Evolutionary conservation across 1,139 yeast species (phyloP).

Genomic region (Blastobotrys persicus): DNA sequence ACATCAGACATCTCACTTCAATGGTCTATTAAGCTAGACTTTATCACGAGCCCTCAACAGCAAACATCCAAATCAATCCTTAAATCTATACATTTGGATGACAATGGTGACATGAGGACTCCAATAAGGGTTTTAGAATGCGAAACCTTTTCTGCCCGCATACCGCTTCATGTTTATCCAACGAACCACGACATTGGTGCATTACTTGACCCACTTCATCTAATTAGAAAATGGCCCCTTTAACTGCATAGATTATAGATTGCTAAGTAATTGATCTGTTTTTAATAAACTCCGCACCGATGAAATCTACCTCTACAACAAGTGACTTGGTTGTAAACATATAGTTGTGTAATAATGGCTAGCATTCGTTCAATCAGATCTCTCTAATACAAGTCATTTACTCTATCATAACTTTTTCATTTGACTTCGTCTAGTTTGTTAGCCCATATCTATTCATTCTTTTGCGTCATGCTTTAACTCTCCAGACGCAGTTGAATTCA

Average conservation of each 20-base stretch:
- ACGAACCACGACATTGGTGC: conserved; percentile 36
- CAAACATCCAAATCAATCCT: conserved; percentile 8
- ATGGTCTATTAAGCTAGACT: conserved; percentile 39
- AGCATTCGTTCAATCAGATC: too few species aligned
- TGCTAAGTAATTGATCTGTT: too few species aligned
- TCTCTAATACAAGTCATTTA: neutral
- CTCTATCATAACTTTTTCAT: neutral
- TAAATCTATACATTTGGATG: conserved; percentile 16
- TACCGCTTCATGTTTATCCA: conserved; percentile 35
- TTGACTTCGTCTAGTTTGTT: neutral
- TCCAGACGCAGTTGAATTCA: neutral
- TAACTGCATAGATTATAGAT: conserved; percentile 7
- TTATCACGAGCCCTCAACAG: conserved; percentile 30
- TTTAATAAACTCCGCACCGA: too few species aligned
- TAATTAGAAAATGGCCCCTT: conserved; percentile 23
- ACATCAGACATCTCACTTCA: conserved; percentile 34
- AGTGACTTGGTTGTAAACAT: too few species aligned
- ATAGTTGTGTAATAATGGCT: too few species aligned
- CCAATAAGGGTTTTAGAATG: conserved; percentile 32
- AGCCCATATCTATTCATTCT: neutral
- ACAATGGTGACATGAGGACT: conserved; percentile 24
- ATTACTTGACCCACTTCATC: conserved; percentile 26
- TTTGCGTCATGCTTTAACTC: conserved; percentile 1
- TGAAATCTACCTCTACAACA: too few species aligned
- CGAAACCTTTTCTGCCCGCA: conserved; percentile 34